Evolutionary conservation across 257 asterid genomes (phyloP).

Genomic region (Solanum pinnatisectum): DNA sequence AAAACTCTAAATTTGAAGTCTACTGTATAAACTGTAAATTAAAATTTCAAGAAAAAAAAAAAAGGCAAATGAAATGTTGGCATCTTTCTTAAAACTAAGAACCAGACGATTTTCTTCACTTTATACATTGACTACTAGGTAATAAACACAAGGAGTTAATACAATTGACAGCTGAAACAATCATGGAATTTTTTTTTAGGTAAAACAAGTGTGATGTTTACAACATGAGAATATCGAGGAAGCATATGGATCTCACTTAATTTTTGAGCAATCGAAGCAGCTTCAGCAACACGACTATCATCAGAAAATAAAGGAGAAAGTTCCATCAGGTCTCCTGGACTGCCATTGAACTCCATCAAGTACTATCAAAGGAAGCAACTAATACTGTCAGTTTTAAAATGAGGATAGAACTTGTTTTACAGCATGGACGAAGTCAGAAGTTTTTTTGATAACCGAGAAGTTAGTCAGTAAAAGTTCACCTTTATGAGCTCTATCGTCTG

Average conservation of each 20-base stretch:
- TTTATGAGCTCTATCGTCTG: conserved; percentile 96
- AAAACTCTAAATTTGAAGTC: background rate
- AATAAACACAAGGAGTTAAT: background rate
- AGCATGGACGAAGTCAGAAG: background rate
- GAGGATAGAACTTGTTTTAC: background rate
- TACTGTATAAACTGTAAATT: background rate
- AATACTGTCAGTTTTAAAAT: background rate
- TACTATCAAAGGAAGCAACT: conserved; percentile 49
- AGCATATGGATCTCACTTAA: conserved; percentile 54
- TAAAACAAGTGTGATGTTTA: background rate
- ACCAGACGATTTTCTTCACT: background rate
- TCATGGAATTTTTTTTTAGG: background rate
- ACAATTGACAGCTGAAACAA: background rate
- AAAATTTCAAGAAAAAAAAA: background rate
- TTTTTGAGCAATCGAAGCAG: conserved; percentile 98
- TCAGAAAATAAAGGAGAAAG: conserved; percentile 95
- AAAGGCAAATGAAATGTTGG: background rate
- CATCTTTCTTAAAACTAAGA: background rate
- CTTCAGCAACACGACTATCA: conserved; percentile 97
- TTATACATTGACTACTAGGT: background rate
- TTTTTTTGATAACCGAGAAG: background rate
- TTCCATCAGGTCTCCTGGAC: conserved; percentile 97
- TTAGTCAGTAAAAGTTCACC: conserved; percentile 25
- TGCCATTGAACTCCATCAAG: conserved; percentile 96
- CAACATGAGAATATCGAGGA: background rate